These are phyloP conservation scores for Apiotrichum gracile DNA, from an alignment of 1,284 basidiomycete species.

Conservation along the genomic window DNA sequence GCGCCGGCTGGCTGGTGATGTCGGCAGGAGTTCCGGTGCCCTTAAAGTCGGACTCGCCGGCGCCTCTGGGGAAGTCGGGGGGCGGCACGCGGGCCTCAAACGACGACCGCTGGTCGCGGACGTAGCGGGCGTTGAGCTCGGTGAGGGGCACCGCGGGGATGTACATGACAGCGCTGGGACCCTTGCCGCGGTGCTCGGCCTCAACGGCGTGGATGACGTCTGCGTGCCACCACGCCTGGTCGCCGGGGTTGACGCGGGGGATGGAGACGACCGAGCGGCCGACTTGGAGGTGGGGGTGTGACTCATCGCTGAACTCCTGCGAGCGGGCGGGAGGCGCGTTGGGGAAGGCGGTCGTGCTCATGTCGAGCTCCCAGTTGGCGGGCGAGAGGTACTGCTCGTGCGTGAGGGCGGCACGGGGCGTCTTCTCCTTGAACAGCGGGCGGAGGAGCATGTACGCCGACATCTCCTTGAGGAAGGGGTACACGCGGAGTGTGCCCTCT, in stretches of 20 bases:
- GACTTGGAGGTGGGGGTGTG: conserved; percentile 67
- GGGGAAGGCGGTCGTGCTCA: conserved; percentile 58
- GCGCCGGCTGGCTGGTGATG: conserved; percentile 50
- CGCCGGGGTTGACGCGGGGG: conserved; percentile 66
- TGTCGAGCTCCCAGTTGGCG: conserved; percentile 60
- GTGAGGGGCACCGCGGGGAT: conserved; percentile 72
- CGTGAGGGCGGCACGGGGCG: conserved; percentile 14
- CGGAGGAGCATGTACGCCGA: conserved; percentile 71
- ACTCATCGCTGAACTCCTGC: conserved; percentile 58
- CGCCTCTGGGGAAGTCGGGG: conserved; percentile 70
- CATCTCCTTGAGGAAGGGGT: conserved; percentile 65
- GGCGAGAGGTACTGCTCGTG: conserved; percentile 49
- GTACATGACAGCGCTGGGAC: conserved; percentile 69
- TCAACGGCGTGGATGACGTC: conserved; percentile 71
- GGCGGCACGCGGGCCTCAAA: conserved; percentile 58
- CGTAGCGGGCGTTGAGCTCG: conserved; percentile 58
- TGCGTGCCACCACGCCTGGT: conserved; percentile 78
- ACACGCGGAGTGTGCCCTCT: conserved; percentile 71
- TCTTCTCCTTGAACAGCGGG: conserved; percentile 59
- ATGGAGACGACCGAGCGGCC: conserved; percentile 65
- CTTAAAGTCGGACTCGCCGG: conserved; percentile 58
- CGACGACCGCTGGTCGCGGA: conserved; percentile 56
- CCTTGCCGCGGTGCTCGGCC: conserved; percentile 54
- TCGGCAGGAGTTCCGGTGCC: conserved; percentile 52
- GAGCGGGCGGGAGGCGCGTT: conserved; percentile 58